Evolutionary conservation across 768 basidiomycete species (phyloP).

Genomic region (Podaxis sp.): DNA sequence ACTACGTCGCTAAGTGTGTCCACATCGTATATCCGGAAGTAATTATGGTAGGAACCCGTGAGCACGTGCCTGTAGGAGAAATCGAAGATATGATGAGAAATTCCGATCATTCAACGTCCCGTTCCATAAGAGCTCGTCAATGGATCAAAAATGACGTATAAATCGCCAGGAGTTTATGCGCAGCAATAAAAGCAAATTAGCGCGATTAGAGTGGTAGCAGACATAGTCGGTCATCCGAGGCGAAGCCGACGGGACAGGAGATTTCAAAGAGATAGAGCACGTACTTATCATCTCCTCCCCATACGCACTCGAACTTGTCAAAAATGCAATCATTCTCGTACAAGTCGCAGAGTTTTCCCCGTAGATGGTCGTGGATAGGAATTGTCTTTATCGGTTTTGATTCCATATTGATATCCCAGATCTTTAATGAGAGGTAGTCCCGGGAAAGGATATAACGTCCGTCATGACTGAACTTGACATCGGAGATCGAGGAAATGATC

Average conservation of each 20-base stretch:
- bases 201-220: conserved; percentile 10
- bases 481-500: conserved; percentile 99
- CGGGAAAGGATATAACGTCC: conserved; percentile 96
- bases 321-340: conserved; percentile 99
- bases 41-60: conserved; percentile 99
- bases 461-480: conserved; percentile 98
- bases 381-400: conserved; percentile 95
- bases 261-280: conserved; percentile 33
- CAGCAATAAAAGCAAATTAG: background rate
- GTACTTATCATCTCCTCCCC: conserved; percentile 94
- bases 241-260: conserved; percentile 24
- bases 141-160: conserved; percentile 22
- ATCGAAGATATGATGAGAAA: conserved; percentile 12
- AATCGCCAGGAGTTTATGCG: background rate
- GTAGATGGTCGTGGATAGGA: conserved; percentile 96
- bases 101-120: conserved; percentile 21
- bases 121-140: background rate
- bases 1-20: conserved; percentile 88
- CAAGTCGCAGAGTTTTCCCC: conserved; percentile 95
- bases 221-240: background rate
- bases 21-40: conserved; percentile 98
- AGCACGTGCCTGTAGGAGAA: conserved; percentile 73
- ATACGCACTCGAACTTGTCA: conserved; percentile 99
- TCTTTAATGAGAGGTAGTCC: conserved; percentile 97
- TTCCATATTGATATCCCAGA: conserved; percentile 99